A percentile compares a stretch with the other conserved stretches of the same genome.
phyloP scores from a whole-genome alignment of 116 monocot species.

The Phalaenopsis hybrid region DNA sequence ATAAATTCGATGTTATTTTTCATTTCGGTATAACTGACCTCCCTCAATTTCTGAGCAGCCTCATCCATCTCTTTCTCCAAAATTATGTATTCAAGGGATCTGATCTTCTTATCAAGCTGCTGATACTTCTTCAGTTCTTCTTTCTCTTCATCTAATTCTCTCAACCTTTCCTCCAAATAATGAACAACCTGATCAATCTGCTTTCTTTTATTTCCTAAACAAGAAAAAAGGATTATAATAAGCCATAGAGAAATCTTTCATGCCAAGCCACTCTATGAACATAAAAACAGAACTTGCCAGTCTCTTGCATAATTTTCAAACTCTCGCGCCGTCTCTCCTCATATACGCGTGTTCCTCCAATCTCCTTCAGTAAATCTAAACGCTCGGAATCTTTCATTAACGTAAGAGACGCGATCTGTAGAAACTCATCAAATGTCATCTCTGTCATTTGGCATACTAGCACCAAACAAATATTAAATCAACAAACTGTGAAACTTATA shows the following conservation, averaged over 20 bases:
- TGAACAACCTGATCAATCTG: conserved; percentile 99
- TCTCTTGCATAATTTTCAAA: conserved; percentile 99
- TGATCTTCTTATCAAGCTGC: conserved; percentile 86
- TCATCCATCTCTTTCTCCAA: conserved; percentile 85
- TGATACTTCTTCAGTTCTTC: conserved; percentile 93
- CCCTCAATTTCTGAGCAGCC: conserved; percentile 54
- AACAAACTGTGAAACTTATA: conserved; percentile 11
- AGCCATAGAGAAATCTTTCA: conserved; percentile 7
- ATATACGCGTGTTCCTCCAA: conserved; percentile 95
- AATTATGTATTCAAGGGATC: conserved; percentile 87
- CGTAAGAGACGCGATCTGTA: conserved; percentile 88
- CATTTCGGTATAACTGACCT: conserved; percentile 35
- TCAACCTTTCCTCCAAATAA: conserved; percentile 82
- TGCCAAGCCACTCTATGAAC: background rate
- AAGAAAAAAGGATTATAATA: background rate
- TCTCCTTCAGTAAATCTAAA: conserved; percentile 91
- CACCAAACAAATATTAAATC: background rate
- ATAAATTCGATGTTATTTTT: background rate
- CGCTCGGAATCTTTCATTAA: conserved; percentile 97
- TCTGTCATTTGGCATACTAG: background rate
- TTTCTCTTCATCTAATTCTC: conserved; percentile 98
- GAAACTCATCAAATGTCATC: background rate
- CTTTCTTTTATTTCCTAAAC: conserved; percentile 81
- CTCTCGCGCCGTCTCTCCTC: conserved; percentile 94
- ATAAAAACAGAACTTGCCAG: conserved; percentile 43